Percentiles rank a stretch among this genome's conserved stretches.
Conservation (phyloP, 805 yeast species). For the Teunomyces funiuensis region DNA sequence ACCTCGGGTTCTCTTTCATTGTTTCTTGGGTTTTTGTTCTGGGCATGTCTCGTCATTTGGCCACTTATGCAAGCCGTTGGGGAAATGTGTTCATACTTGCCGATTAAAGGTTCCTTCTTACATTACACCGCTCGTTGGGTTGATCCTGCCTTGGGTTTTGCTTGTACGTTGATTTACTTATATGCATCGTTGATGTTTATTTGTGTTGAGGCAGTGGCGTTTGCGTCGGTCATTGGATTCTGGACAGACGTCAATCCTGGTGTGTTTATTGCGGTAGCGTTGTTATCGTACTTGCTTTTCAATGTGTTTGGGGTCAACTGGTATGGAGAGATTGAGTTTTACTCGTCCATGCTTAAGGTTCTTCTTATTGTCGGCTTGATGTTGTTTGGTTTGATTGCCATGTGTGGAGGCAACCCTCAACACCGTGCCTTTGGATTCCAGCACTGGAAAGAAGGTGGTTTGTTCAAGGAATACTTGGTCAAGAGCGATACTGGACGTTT, state of each 20-base stretch:
- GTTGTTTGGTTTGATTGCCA: slow-evolving; percentile 34
- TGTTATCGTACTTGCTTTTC: slow-evolving; percentile 28
- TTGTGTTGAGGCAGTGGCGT: slow-evolving; percentile 34
- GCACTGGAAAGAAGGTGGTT: slow-evolving; percentile 36
- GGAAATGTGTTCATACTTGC: slow-evolving; percentile 38
- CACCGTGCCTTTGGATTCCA: slow-evolving; percentile 35
- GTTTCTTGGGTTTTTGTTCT: slow-evolving; percentile 30
- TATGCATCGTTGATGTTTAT: slow-evolving; percentile 35
- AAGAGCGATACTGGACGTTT: slow-evolving; percentile 60
- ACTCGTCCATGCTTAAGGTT: slow-evolving; percentile 41
- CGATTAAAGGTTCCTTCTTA: slow-evolving; percentile 35
- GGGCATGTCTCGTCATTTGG: slow-evolving; percentile 32
- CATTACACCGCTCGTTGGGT: slow-evolving; percentile 36
- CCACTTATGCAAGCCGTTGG: slow-evolving; percentile 38
- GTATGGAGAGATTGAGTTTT: slow-evolving; percentile 58
- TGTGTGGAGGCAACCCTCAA: slow-evolving; percentile 40
- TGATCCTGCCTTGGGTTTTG: slow-evolving; percentile 38
- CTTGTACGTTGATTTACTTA: slow-evolving; percentile 32
- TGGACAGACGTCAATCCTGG: slow-evolving; percentile 36
- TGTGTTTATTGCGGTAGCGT: slow-evolving; percentile 28
- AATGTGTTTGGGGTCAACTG: slow-evolving; percentile 46
- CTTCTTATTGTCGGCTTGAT: slow-evolving; percentile 39
- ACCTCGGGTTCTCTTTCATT: slow-evolving; percentile 36
- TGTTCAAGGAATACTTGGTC: slow-evolving; percentile 26
- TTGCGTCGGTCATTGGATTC: slow-evolving; percentile 28